Evolutionary conservation across 1,284 basidiomycete genomes (phyloP), one percentile per base, ranked within the genome.

Genomic region (Tylopilus sp.): DNA sequence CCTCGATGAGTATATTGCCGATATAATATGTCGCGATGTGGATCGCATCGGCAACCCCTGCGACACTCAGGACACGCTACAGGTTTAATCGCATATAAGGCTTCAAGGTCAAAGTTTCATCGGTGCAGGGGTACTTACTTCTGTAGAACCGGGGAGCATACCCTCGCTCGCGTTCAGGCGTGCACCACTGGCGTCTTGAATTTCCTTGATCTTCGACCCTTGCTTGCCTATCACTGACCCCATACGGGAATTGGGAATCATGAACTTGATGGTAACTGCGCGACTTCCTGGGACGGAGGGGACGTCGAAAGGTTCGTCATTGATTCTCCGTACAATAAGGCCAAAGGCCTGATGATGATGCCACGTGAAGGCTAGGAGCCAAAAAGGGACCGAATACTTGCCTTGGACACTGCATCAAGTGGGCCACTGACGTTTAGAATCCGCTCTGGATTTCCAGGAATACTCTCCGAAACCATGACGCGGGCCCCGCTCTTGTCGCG

Each of bases 1-100:
- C 92, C 70, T 97, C 94, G 58, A 97, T 88, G 52, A 98, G 82
- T 59, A 97, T 96, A 57, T 93, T 95, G 46, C 94, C 94, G 54
- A 98, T 94, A 68, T 99, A 98, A 74, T 97, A 99, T 7, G 96
- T 97, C 28, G 96, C 96, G 58, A 99, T 99, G 71, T 99, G 96
- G 51, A 99, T 94, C 17, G 96, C 96, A 69, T 99, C 96, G n/a
- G 96, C 96, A 37, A 99, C 96, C 49, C 96, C 96, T 33, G 94
- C 94, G 42, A 99, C 94, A 58, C 92, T 96, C 51, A 99, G 77
- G 21, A 99, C 92, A 51, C 94, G 90, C 91, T 94, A 66, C 6
- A 52, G 30, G 51, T 53, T 46, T 53, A 50, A 49, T 31, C 14
- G 24, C 42, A 43, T 51, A 54, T 59, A 42, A 55, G 53, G 46